phyloP scores from a whole-genome alignment of 1,284 basidiomycete genomes.

The Leccinum pachyderme region DNA sequence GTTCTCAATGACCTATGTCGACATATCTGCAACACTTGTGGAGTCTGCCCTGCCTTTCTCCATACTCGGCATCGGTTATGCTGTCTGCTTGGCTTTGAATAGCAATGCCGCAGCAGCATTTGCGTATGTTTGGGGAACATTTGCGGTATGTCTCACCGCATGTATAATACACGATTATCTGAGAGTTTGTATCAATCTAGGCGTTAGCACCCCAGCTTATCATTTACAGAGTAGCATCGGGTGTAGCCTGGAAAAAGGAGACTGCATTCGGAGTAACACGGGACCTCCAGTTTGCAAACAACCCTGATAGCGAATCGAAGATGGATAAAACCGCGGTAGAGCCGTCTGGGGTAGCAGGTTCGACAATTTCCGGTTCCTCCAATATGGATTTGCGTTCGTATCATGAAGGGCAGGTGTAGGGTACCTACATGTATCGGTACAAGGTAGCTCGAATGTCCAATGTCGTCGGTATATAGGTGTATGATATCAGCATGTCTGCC shows the following conservation, averaged over 20 bases:
- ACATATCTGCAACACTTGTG: conserved; percentile 4
- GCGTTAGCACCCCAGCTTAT: conserved; percentile 7
- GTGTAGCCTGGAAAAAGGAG: conserved; percentile 3
- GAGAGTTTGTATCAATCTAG: neutral
- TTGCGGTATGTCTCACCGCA: neutral
- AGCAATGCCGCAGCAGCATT: conserved; percentile 1
- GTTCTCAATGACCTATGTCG: conserved; percentile 1
- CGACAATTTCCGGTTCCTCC: neutral
- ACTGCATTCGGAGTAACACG: neutral
- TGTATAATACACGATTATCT: neutral
- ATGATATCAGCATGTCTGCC: neutral
- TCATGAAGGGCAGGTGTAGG: neutral
- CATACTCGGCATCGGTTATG: conserved; percentile 1
- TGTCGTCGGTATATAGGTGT: neutral
- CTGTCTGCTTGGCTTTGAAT: neutral
- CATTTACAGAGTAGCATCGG: conserved; percentile 6
- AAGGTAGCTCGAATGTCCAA: neutral
- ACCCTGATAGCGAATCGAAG: neutral
- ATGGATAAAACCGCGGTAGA: neutral
- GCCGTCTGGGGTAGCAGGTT: neutral
- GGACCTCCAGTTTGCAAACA: neutral
- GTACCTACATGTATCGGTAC: neutral
- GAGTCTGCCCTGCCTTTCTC: conserved; percentile 6
- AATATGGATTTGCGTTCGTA: neutral
- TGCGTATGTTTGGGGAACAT: conserved; percentile 2